These are phyloP conservation scores for Xerocomellus amylosporus DNA, from an alignment of 768 basidiomycete genomes.

Conservation along the genomic window DNA sequence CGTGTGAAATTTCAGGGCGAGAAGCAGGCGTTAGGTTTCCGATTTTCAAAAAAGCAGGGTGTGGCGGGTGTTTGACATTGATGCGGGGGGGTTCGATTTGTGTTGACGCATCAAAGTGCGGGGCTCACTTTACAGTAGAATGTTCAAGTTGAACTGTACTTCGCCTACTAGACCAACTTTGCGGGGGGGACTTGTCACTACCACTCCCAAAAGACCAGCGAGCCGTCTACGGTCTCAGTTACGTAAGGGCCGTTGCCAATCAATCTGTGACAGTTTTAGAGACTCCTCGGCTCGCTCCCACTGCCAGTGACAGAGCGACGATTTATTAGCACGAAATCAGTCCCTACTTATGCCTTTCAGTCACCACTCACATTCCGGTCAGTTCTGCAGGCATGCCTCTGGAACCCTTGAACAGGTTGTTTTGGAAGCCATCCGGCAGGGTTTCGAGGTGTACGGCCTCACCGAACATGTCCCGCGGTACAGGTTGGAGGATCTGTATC, in stretches of 20 bases:
- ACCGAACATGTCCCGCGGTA: slow-evolving; percentile 95
- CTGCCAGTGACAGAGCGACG: background rate
- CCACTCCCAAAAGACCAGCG: too few species aligned
- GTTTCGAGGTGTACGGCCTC: slow-evolving; percentile 81
- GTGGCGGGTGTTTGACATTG: slow-evolving; percentile 7
- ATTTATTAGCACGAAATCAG: background rate
- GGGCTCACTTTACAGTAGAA: slow-evolving; percentile 12
- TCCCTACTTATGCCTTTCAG: slow-evolving; percentile 55
- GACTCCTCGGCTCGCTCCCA: background rate
- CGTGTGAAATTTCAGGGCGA: slow-evolving; percentile 28
- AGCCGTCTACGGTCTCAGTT: background rate
- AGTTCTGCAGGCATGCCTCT: slow-evolving; percentile 88
- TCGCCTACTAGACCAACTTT: background rate
- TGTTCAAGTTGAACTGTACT: background rate
- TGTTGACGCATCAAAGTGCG: slow-evolving; percentile 24
- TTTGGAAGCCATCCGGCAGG: slow-evolving; percentile 69
- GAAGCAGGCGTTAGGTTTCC: slow-evolving; percentile 29
- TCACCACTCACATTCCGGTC: slow-evolving; percentile 91
- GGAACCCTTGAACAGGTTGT: slow-evolving; percentile 83
- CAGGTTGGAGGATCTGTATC: slow-evolving; percentile 77
- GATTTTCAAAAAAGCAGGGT: slow-evolving; percentile 30
- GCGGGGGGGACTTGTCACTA: background rate
- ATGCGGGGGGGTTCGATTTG: slow-evolving; percentile 16
- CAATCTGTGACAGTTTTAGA: slow-evolving; percentile 4
- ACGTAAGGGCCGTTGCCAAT: slow-evolving; percentile 14